A percentile compares a stretch with the other conserved stretches of the same genome.
These are phyloP conservation scores for Neurospora sp. DNA, from an alignment of 495 filamentous ascomycete genomes.

Conservation along the genomic window DNA sequence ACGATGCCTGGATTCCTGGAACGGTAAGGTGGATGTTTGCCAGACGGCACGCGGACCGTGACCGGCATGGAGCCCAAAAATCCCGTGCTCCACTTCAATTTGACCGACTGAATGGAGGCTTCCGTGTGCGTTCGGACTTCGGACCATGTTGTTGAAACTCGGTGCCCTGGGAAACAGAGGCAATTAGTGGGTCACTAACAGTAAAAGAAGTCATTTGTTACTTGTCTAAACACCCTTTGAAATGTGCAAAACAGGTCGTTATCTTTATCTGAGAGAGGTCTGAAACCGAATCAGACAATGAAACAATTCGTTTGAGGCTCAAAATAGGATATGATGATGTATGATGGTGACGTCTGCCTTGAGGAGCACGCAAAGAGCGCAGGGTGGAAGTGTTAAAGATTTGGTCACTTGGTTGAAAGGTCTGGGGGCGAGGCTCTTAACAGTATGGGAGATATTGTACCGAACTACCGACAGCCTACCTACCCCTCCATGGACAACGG, in stretches of 20 bases:
- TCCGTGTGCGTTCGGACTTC: neutral
- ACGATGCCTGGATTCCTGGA: neutral
- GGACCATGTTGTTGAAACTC: neutral
- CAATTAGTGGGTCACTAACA: neutral
- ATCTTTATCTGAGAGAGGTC: neutral
- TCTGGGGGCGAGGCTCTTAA: neutral
- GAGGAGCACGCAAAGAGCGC: neutral
- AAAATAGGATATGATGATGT: neutral
- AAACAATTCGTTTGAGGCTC: neutral
- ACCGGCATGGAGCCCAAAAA: neutral
- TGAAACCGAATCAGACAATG: neutral
- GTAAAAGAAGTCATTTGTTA: neutral
- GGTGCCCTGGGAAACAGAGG: neutral
- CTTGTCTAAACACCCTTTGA: neutral
- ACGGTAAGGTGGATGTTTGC: neutral
- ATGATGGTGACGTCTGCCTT: neutral
- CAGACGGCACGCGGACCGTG: conserved; percentile 1
- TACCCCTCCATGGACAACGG: neutral
- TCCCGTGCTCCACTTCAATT: neutral
- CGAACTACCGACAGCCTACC: neutral
- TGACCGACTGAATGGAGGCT: neutral
- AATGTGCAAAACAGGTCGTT: neutral
- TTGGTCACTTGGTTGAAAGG: neutral
- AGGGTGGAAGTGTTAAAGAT: neutral
- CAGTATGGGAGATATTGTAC: neutral